These are phyloP conservation scores for Geotrichum australiense DNA, from an alignment of 1,139 yeast genomes.

Conservation along the genomic window DNA sequence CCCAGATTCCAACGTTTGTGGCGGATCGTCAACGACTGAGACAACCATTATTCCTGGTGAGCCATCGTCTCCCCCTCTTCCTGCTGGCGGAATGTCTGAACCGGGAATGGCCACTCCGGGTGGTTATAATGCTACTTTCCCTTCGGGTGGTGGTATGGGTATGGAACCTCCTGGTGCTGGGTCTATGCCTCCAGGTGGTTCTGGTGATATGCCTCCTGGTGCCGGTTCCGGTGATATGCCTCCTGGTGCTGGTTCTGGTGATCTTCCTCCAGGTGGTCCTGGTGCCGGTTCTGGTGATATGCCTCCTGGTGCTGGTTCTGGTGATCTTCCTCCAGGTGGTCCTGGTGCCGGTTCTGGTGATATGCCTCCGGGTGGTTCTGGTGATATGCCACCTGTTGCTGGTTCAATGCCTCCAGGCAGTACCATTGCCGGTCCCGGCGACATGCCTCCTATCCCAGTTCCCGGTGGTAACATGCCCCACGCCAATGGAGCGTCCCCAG, in stretches of 20 bases:
- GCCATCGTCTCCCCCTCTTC: neutral
- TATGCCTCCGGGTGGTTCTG: neutral
- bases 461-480: too few relatives aligned
- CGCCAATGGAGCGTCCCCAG: conserved; percentile 19
- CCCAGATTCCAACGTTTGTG: conserved; percentile 2
- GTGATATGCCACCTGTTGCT: neutral
- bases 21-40: neutral
- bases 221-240: conserved; percentile 4
- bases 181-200: conserved; percentile 7
- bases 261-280: conserved; percentile 13
- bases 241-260: conserved; percentile 15
- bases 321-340: conserved; percentile 22
- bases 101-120: neutral
- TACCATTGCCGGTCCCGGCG: conserved; percentile 4
- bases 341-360: conserved; percentile 2
- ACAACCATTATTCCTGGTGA: conserved; percentile 4
- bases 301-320: conserved; percentile 11
- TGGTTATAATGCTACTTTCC: neutral
- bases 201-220: conserved; percentile 7
- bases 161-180: conserved; percentile 10
- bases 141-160: conserved; percentile 4
- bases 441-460: neutral
- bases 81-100: neutral
- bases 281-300: conserved; percentile 15
- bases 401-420: conserved; percentile 23